These are phyloP conservation scores for Neoboletus magnificus DNA, from an alignment of 768 basidiomycete species.

Conservation along the genomic window DNA sequence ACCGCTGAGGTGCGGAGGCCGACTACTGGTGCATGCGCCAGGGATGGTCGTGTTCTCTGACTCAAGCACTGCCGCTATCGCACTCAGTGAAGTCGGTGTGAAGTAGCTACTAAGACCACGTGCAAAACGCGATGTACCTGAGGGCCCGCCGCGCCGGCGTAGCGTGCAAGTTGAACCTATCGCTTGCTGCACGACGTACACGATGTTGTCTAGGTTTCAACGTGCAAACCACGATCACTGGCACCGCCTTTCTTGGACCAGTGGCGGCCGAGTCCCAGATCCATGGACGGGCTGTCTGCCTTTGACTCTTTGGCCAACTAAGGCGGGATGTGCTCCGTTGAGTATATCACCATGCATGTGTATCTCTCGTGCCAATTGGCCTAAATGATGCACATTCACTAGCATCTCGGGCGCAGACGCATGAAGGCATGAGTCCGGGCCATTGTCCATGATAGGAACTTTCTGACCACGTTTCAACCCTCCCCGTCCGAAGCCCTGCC, in stretches of 20 bases:
- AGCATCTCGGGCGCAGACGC: not conserved
- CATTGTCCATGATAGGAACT: slow-evolving; percentile 5
- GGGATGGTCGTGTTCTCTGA: not conserved
- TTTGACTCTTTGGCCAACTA: not conserved
- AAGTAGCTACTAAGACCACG: not conserved
- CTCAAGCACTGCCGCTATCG: not conserved
- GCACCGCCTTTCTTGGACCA: not conserved
- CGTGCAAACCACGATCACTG: slow-evolving; percentile 2
- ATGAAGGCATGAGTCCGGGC: not conserved
- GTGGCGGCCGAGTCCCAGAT: not conserved
- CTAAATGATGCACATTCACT: not conserved
- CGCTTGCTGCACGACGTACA: slow-evolving; percentile 2
- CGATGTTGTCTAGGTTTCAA: slow-evolving; percentile 4
- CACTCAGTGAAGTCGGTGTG: not conserved
- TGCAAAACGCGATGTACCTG: not conserved
- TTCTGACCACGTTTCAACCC: slow-evolving; percentile 12
- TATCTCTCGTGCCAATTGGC: not conserved
- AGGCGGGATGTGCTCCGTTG: not conserved
- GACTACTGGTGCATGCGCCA: not conserved
- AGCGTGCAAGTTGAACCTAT: not conserved
- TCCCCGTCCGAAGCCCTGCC: not conserved
- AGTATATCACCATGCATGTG: not conserved
- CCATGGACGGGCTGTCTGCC: not conserved
- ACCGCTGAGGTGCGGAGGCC: not conserved
- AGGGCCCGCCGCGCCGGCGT: not conserved